These are phyloP conservation scores for Fusarium acutatum DNA, from an alignment of 2,329 filamentous ascomycete genomes.

Conservation along the genomic window DNA sequence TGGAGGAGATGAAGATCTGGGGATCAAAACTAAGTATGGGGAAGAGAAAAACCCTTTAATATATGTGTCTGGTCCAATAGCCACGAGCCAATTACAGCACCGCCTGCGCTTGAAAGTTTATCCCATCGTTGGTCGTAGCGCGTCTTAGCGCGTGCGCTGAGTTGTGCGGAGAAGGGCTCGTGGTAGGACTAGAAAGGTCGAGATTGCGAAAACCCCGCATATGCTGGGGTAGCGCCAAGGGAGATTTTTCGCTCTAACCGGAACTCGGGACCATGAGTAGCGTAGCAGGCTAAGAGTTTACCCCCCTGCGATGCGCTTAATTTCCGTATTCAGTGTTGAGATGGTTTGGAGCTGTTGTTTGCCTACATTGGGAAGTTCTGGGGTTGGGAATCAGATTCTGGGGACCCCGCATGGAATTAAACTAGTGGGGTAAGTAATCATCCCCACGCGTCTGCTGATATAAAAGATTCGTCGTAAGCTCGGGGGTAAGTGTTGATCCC, in stretches of 20 bases:
- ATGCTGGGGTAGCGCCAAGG: not conserved
- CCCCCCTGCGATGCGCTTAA: not conserved
- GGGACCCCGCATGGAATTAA: not conserved
- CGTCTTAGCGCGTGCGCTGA: not conserved
- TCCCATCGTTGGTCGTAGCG: not conserved
- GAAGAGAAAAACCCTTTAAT: not conserved
- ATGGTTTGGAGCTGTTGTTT: not conserved
- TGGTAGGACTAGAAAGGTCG: not conserved
- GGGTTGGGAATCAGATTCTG: not conserved
- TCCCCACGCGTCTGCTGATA: not conserved
- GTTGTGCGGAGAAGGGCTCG: not conserved
- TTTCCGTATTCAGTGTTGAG: not conserved
- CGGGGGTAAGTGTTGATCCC: not conserved
- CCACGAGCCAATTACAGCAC: not conserved
- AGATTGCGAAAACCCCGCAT: conserved; percentile 1
- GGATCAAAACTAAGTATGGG: not conserved
- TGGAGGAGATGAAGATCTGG: not conserved
- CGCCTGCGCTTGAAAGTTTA: conserved; percentile 2
- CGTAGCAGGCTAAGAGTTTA: not conserved
- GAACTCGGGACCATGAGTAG: not conserved
- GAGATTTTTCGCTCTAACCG: not conserved
- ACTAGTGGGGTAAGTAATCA: not conserved
- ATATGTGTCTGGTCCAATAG: not conserved
- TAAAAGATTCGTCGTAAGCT: not conserved
- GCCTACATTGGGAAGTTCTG: not conserved